These are phyloP conservation scores for Pyracantha coccinea DNA, from an alignment of 331 rosid genomes.

Conservation along the genomic window DNA sequence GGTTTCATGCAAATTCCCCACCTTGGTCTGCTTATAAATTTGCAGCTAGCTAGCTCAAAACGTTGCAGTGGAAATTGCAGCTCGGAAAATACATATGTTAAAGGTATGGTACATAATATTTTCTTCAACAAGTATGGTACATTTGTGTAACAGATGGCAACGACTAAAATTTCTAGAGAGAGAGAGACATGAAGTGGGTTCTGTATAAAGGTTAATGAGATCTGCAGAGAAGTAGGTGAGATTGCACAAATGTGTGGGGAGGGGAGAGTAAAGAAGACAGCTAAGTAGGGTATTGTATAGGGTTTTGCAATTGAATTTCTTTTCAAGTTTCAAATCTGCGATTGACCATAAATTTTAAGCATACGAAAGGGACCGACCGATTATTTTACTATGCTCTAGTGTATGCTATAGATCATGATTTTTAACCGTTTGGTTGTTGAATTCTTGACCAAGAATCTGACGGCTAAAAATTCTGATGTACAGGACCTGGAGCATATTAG, in stretches of 20 bases:
- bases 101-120: background rate
- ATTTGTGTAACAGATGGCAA: background rate
- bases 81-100: background rate
- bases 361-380: too few relatives aligned
- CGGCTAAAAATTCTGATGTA: background rate
- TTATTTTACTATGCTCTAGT: too few relatives aligned
- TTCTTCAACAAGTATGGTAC: too few relatives aligned
- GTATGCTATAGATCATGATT: background rate
- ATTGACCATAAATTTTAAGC: slow-evolving; percentile 5
- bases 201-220: slow-evolving; percentile 22
- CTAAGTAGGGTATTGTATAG: background rate
- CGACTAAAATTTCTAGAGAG: background rate
- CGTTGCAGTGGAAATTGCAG: background rate
- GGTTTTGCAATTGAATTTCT: slow-evolving; percentile 1
- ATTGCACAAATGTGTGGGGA: slow-evolving; percentile 26
- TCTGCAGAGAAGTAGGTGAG: slow-evolving; percentile 49
- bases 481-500: too few relatives aligned
- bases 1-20: background rate
- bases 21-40: background rate
- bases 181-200: background rate
- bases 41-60: background rate
- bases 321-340: slow-evolving; percentile 8
- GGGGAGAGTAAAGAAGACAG: slow-evolving; percentile 29
- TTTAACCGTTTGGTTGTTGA: too few relatives aligned
- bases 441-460: background rate